Percentiles rank a stretch among this genome's conserved stretches.
Conservation (phyloP, 495 filamentous ascomycete species). For the Tetracladium setigerum region DNA sequence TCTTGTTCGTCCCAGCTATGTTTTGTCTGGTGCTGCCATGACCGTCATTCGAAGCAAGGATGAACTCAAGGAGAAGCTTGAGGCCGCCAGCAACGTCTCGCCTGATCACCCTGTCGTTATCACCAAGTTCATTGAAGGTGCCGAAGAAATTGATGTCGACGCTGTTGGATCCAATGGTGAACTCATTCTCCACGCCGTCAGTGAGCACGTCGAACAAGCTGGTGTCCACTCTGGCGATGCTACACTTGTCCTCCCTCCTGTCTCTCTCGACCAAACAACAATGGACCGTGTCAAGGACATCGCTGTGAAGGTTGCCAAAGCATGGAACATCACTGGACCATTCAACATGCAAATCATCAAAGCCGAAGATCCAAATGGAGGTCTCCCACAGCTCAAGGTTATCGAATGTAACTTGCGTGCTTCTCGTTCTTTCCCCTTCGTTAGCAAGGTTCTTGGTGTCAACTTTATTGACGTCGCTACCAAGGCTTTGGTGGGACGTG, state of each 20-base stretch:
- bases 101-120: conserved; percentile 98
- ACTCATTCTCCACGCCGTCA: conserved; percentile 89
- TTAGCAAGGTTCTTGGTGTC: conserved; percentile 89
- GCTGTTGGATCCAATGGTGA: conserved; percentile 82
- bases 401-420: conserved; percentile 98
- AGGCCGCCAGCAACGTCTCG: conserved; percentile 86
- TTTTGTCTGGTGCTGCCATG: conserved; percentile 97
- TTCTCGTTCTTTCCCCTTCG: conserved; percentile 95
- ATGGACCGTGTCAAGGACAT: conserved; percentile 89
- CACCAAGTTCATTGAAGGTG: conserved; percentile 88
- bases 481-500: conserved; percentile 79
- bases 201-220: conserved; percentile 94
- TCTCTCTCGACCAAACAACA: conserved; percentile 61
- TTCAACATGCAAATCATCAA: conserved; percentile 99
- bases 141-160: conserved; percentile 87
- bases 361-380: conserved; percentile 63
- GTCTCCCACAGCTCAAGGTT: conserved; percentile 75
- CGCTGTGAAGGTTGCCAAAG: conserved; percentile 90
- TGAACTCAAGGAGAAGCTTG: conserved; percentile 84
- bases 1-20: conserved; percentile 91
- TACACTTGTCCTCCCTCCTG: conserved; percentile 88
- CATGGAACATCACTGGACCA: conserved; percentile 92
- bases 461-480: conserved; percentile 98
- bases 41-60: conserved; percentile 93
- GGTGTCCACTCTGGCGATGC: conserved; percentile 98